Percentiles rank a stretch among this genome's conserved stretches.
phyloP scores from a whole-genome alignment of 345 rosid species.

The Ceriops tagal region DNA sequence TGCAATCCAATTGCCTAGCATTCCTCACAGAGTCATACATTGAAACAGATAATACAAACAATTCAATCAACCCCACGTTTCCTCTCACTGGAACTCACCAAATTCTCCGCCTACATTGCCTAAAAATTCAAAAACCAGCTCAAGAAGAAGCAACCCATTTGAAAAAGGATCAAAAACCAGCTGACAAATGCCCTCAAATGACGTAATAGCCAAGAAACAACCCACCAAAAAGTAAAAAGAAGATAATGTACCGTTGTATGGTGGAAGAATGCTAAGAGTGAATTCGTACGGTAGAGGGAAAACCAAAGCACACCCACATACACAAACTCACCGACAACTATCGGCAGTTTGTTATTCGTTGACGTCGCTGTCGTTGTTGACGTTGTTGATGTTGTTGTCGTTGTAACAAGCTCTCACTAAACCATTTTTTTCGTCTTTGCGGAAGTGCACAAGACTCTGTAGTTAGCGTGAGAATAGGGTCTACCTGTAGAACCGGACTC shows the following conservation, averaged over 20 bases:
- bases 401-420: background rate
- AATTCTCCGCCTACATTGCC: conserved; percentile 1
- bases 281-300: conserved; percentile 6
- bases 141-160: background rate
- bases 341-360: background rate
- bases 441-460: background rate
- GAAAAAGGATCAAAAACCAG: background rate
- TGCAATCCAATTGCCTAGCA: conserved; percentile 2
- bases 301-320: background rate
- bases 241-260: background rate
- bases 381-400: background rate
- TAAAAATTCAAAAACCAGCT: background rate
- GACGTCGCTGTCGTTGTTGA: background rate
- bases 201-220: background rate
- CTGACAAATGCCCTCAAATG: background rate
- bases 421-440: background rate
- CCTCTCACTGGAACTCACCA: background rate
- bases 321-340: background rate
- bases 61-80: background rate
- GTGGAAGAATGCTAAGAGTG: background rate
- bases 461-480: conserved; percentile 25
- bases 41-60: background rate
- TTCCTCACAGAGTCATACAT: background rate
- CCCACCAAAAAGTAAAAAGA: background rate
- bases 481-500: conserved; percentile 14